Percentiles rank a stretch among this genome's conserved stretches.
phyloP scores from a whole-genome alignment of 306 rosid genomes.

The Vigna unguiculata region DNA sequence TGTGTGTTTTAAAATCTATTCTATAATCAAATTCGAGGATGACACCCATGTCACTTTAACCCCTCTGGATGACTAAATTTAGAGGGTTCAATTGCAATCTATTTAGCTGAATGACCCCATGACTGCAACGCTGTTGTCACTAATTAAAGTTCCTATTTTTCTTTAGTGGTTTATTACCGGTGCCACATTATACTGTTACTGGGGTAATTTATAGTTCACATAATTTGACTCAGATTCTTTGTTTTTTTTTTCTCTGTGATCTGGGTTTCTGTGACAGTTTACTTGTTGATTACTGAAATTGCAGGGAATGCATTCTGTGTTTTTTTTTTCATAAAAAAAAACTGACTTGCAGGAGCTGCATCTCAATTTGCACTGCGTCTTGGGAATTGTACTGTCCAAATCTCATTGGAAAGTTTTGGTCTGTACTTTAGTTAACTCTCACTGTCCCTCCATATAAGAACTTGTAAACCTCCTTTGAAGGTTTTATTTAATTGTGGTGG shows the following conservation, averaged over 20 bases:
- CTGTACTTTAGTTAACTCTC: conserved; percentile 7
- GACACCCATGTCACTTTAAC: not conserved
- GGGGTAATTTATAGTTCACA: conserved; percentile 15
- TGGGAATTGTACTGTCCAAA: not conserved
- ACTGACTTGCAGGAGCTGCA: not conserved
- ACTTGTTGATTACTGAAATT: conserved; percentile 22
- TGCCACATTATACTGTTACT: conserved; percentile 15
- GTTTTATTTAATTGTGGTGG: not conserved
- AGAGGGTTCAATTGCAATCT: conserved; percentile 9
- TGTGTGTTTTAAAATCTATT: not conserved
- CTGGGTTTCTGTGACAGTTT: conserved; percentile 24
- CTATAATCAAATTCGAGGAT: conserved; percentile 8
- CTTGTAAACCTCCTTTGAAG: not conserved
- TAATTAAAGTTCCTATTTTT: not conserved
- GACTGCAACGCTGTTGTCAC: conserved; percentile 3
- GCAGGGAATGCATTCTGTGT: conserved; percentile 3
- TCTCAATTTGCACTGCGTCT: not conserved
- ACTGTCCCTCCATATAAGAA: not conserved
- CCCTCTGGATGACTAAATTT: conserved; percentile 26
- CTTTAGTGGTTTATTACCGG: not conserved
- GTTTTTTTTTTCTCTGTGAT: conserved; percentile 31
- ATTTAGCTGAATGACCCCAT: conserved; percentile 4
- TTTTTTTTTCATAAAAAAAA: not conserved
- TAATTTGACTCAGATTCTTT: conserved; percentile 4
- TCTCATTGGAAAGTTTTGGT: not conserved